Conservation (phyloP, 108 stramenopile species). For the Pseudonitzschia multistriata region DNA sequence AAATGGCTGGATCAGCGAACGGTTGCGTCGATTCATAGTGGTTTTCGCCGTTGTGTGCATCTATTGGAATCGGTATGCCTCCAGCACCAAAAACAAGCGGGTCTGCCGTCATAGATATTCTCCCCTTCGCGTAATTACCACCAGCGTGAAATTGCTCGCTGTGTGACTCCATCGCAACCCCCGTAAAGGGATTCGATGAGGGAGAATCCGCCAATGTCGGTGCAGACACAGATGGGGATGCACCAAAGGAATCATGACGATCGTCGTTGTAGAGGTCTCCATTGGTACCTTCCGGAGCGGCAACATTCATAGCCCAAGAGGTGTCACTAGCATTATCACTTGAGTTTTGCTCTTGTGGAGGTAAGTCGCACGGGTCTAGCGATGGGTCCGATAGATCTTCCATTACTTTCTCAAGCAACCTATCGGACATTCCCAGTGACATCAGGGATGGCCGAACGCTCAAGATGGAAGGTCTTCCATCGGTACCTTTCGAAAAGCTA, state of each 20-base stretch:
- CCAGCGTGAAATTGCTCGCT: too few species aligned
- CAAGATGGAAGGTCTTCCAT: not conserved
- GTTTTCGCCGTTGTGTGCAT: not conserved
- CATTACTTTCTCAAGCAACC: not conserved
- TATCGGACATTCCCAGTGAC: constrained; percentile 1
- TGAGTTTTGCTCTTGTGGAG: not conserved
- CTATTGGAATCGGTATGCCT: not conserved
- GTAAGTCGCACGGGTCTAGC: not conserved
- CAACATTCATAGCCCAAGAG: too few species aligned
- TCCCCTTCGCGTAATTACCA: not conserved
- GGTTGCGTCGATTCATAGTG: not conserved
- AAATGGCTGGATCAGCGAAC: not conserved
- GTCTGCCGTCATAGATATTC: not conserved
- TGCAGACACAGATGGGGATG: not conserved
- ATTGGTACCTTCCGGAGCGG: too few species aligned
- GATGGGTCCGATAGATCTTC: not conserved
- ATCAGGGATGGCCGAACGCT: not conserved
- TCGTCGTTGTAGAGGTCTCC: not conserved
- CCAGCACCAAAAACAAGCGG: not conserved
- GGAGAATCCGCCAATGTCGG: not conserved
- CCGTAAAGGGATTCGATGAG: not conserved
- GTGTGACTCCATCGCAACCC: not conserved
- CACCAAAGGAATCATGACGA: not conserved
- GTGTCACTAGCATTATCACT: not conserved
- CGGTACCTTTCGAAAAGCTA: not conserved